Conservation (phyloP, 1,139 yeast species). For the Wickerhamiella infanticola region DNA sequence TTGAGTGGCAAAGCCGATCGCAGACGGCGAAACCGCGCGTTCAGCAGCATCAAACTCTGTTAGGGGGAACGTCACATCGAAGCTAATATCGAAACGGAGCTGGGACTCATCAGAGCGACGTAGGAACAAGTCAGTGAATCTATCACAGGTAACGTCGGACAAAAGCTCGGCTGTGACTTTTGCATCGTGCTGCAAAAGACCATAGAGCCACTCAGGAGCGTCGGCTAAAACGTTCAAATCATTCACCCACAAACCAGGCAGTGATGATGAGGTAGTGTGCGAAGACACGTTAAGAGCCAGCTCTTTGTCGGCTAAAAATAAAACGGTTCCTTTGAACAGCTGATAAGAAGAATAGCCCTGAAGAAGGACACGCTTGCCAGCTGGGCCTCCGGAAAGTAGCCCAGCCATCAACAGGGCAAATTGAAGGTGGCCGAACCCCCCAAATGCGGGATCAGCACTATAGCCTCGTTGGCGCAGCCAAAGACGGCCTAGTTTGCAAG, state of each 20-base stretch:
- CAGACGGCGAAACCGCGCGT: not conserved
- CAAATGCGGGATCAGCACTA: constrained; percentile 33
- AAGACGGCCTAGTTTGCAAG: constrained; percentile 69
- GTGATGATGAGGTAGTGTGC: constrained; percentile 1
- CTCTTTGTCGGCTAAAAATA: constrained; percentile 67
- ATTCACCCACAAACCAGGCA: constrained; percentile 28
- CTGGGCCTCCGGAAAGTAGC: constrained; percentile 73
- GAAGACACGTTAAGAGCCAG: constrained; percentile 27
- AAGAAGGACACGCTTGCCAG: constrained; percentile 58
- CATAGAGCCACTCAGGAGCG: constrained; percentile 57
- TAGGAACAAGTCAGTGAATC: constrained; percentile 74
- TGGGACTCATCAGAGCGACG: constrained; percentile 39
- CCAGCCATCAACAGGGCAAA: constrained; percentile 71
- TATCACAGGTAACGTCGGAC: constrained; percentile 66
- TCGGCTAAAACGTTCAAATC: constrained; percentile 71
- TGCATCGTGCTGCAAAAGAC: constrained; percentile 48
- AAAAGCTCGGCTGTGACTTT: constrained; percentile 49
- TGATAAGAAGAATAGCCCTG: constrained; percentile 90
- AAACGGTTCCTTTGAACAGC: constrained; percentile 72
- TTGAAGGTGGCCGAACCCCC: constrained; percentile 90
- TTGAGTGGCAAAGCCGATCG: not conserved
- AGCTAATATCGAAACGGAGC: constrained; percentile 49
- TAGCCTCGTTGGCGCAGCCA: constrained; percentile 87
- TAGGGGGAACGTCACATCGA: constrained; percentile 30
- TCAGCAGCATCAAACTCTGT: constrained; percentile 25